Base-by-base conservation (phyloP, 2,329 filamentous ascomycete species). In the Xylaria sp. region DNA sequence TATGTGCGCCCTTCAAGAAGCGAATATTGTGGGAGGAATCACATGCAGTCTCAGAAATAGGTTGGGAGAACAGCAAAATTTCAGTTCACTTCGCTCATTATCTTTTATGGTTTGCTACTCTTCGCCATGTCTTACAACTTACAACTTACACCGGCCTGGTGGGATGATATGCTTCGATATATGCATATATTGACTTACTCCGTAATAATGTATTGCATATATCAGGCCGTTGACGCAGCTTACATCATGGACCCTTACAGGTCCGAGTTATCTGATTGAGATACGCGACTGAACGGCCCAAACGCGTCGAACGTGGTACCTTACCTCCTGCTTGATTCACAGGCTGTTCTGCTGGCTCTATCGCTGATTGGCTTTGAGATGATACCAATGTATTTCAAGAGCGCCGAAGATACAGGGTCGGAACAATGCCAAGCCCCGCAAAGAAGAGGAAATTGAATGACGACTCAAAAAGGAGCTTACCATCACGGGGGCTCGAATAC, bases 401-500 rank as follows among this genome's bases (percentile, higher is more conserved):
- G 57, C 18, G 3, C n/a, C n/a, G n/a, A 62, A 57, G 2, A 28
- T 18, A 58, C 5, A 43, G 51, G 52, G 31, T 55, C 39, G 56
- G 48, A 64, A 71, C 51, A 46, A 79, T 79, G 78, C 48, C 77
- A 59, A 79, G 78, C 60, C 78, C 78, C 13, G 71, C 77, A 5
- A 79, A 79, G 63, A 78, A 78, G 72, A 74, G 78, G 68, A 79
- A 79, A 75, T 71, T 79, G 51, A 78, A 79, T 54, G 71, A 67
- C 43, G 72, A 73, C 63, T 64, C 74, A 18, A 78, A 78, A 63
- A 68, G 69, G 8, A 66, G 59, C 2, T 39, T 74, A 18, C 75
- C 77, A 57, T 74, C 77, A 25, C 72, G 74, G 25, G 78, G 79
- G 1, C 70, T 80, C 12, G 78, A 80, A 62, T 78, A 79, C 65